Percentiles rank a stretch among this genome's conserved stretches.
These are phyloP conservation scores for Fusarium zealandicum DNA, from an alignment of 2,329 filamentous ascomycete genomes.

Conservation along the genomic window DNA sequence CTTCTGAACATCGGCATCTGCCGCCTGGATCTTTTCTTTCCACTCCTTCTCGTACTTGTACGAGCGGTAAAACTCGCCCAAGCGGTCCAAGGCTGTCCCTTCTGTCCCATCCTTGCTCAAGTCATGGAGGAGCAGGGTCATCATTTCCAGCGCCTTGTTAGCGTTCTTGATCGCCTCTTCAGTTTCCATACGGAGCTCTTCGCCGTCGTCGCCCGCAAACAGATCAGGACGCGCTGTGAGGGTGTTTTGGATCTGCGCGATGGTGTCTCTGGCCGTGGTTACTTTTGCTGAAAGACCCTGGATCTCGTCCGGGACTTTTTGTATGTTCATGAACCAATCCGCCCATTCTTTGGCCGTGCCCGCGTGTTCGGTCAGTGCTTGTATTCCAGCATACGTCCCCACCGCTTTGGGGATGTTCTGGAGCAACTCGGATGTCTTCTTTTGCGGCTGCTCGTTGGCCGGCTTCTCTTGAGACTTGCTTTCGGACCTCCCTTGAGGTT, in stretches of 20 bases:
- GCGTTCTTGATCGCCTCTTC: constrained; percentile 40
- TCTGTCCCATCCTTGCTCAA: constrained; percentile 37
- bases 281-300: constrained; percentile 38
- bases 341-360: constrained; percentile 47
- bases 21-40: constrained; percentile 43
- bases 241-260: constrained; percentile 43
- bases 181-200: constrained; percentile 42
- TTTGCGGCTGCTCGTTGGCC: neutral
- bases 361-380: constrained; percentile 39
- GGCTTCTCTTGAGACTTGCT: constrained; percentile 8
- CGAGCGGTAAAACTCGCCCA: constrained; percentile 46
- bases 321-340: constrained; percentile 44
- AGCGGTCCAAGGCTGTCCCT: constrained; percentile 29
- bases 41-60: constrained; percentile 45
- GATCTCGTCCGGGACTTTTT: constrained; percentile 45
- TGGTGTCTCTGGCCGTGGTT: constrained; percentile 43
- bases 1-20: constrained; percentile 42
- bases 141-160: constrained; percentile 36
- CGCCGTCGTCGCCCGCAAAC: constrained; percentile 42
- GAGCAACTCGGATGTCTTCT: constrained; percentile 22
- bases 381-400: constrained; percentile 39
- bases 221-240: constrained; percentile 43
- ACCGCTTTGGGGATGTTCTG: constrained; percentile 38
- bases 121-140: constrained; percentile 44
- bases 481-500: neutral